Base-by-base conservation (phyloP, 352 stramenopile genomes). In the Globisporangium uncinulatum region DNA sequence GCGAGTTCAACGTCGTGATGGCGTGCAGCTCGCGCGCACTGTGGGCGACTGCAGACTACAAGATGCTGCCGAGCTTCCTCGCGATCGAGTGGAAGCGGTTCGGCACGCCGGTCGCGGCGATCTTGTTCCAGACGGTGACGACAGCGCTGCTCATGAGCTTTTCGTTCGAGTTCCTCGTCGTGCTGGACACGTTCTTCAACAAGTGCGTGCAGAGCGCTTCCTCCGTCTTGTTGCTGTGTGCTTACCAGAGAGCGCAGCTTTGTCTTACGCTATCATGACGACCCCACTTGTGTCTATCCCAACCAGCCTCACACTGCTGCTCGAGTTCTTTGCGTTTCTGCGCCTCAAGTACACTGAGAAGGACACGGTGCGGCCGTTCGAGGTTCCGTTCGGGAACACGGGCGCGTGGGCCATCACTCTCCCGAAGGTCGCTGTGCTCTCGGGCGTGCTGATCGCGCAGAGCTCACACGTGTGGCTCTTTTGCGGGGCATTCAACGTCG, bases 1-100 rank as follows among this genome's bases (percentile, higher is more conserved):
- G 82, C 37, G 84, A 94, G 61, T 94, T 94, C 63, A 92, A 91
- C 53, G 84, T 92, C 34, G 82, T 94, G 36, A 92, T 94, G 84
- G 79, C 80, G 11, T 92, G 82, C 62, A 90, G 76, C 59, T 91
- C 79, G 14, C 82, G 84, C 15, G 84, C 84, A 13, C 53, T 94
- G 57, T 92, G 83, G 84, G 79, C 79, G 10, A 90, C 82, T 14
- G 82, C 82, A 1, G 79, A 91, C 67, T 92, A 91, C 71, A 87
- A 87, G 59, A 92, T 92, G 82, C 64, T 94, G n/a, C 84, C 84
- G 4, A 64, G 69, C 9, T 76, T 68, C 31, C 62, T 94, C 20
- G 57, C 76, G 1, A 65, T 67, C 42, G 79, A 94, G 54, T 91
- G 81, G 79, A 59, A 80, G 43, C 81, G 82, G 49, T 94, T 91